phyloP scores from a whole-genome alignment of 148 eudicot species.

The Salicornia ramosissima region DNA sequence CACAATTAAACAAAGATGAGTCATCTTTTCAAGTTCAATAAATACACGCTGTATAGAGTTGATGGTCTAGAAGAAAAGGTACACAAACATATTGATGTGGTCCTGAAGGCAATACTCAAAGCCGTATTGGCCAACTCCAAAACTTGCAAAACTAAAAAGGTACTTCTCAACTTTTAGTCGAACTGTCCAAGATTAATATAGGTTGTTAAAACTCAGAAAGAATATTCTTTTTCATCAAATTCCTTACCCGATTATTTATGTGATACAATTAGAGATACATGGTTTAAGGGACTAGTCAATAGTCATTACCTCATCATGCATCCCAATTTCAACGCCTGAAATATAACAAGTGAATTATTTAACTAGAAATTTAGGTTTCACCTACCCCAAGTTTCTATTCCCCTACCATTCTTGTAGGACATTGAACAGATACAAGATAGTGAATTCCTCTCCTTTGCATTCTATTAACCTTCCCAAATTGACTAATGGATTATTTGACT shows the following conservation, averaged over 20 bases:
- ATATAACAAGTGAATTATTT: not conserved
- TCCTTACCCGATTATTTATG: not conserved
- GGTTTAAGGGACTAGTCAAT: not conserved
- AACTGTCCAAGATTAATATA: not conserved
- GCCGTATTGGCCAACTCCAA: not conserved
- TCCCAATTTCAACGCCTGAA: not conserved
- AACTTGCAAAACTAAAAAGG: not conserved
- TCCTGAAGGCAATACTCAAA: not conserved
- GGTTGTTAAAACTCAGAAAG: not conserved
- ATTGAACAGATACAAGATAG: not conserved
- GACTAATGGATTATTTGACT: not conserved
- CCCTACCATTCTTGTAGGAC: not conserved
- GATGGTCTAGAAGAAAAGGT: not conserved
- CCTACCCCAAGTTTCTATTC: not conserved
- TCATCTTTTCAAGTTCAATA: not conserved
- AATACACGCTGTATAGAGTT: not conserved
- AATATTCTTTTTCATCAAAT: not conserved
- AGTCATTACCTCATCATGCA: not conserved
- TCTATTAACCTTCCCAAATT: not conserved
- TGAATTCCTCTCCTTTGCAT: not conserved
- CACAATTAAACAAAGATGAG: not conserved
- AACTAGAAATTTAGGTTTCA: not conserved
- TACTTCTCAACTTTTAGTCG: not conserved
- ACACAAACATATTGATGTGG: not conserved
- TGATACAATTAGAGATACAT: not conserved